A percentile compares a stretch with the other conserved stretches of the same genome.
phyloP scores from a whole-genome alignment of 306 rosid species.

The Vicia faba region DNA sequence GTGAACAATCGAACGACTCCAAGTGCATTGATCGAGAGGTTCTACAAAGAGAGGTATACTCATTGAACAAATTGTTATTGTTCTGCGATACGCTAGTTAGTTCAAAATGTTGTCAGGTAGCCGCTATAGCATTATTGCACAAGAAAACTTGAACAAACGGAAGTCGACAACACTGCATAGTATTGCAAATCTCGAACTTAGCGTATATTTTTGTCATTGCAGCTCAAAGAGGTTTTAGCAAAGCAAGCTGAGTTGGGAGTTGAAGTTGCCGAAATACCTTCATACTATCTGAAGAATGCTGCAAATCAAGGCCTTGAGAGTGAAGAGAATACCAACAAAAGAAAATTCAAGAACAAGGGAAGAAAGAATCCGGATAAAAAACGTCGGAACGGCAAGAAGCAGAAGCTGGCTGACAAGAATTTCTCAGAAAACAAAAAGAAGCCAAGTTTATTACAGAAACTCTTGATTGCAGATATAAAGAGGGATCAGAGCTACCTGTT shows the following conservation, averaged over 20 bases:
- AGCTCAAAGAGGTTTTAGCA: slow-evolving; percentile 82
- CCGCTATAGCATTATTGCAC: too few species aligned
- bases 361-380: slow-evolving; percentile 47
- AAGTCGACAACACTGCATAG: too few species aligned
- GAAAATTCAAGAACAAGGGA: slow-evolving; percentile 52
- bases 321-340: slow-evolving; percentile 41
- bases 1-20: slow-evolving; percentile 29
- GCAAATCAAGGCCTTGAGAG: slow-evolving; percentile 41
- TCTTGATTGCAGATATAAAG: slow-evolving; percentile 65
- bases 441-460: slow-evolving; percentile 80
- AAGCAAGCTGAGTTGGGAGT: slow-evolving; percentile 92
- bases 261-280: slow-evolving; percentile 94
- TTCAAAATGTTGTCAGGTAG: too few species aligned
- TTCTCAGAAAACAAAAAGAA: slow-evolving; percentile 39
- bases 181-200: neutral
- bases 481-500: slow-evolving; percentile 66
- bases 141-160: too few species aligned
- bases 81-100: too few species aligned
- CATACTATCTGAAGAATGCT: slow-evolving; percentile 60
- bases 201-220: slow-evolving; percentile 44
- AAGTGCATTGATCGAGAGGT: slow-evolving; percentile 55
- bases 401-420: slow-evolving; percentile 44
- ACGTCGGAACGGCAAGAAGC: slow-evolving; percentile 56
- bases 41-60: slow-evolving; percentile 61
- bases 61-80: neutral